Conservation (phyloP, 371 early-diverging fungal genomes). For the Syncephalastrum racemosum region DNA sequence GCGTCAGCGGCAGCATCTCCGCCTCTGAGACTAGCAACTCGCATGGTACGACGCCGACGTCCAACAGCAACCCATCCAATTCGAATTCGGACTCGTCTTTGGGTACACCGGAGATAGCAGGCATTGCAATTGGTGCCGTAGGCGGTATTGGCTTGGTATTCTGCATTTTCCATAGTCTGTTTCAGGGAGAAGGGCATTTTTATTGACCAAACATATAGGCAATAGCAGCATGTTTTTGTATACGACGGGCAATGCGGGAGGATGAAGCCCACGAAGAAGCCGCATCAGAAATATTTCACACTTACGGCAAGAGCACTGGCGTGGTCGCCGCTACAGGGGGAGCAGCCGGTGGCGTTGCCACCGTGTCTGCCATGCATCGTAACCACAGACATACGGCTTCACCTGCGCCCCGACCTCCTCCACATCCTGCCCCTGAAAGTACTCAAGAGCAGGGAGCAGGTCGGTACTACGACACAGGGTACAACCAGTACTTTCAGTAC, state of each 20-base stretch:
- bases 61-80: not conserved
- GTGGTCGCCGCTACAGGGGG: not conserved
- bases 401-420: no score
- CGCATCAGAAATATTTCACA: conserved; percentile 10
- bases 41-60: not conserved
- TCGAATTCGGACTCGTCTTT: not conserved
- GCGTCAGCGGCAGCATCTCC: not conserved
- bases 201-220: not conserved
- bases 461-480: not conserved
- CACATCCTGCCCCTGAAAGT: no score
- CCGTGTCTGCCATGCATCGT: not conserved
- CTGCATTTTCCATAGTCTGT: no score
- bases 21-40: not conserved
- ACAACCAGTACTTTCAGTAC: conserved; percentile 8
- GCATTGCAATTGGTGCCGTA: conserved; percentile 13
- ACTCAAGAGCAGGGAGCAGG: conserved; percentile 6
- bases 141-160: conserved; percentile 7
- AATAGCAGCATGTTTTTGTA: conserved; percentile 1
- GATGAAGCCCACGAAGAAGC: conserved; percentile 1
- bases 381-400: conserved; percentile 4
- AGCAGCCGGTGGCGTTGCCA: not conserved
- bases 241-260: conserved; percentile 5
- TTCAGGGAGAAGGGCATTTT: no score
- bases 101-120: conserved; percentile 8
- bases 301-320: not conserved